phyloP scores from a whole-genome alignment of 2,329 filamentous ascomycete genomes.

The Colletotrichum chrysophilum region DNA sequence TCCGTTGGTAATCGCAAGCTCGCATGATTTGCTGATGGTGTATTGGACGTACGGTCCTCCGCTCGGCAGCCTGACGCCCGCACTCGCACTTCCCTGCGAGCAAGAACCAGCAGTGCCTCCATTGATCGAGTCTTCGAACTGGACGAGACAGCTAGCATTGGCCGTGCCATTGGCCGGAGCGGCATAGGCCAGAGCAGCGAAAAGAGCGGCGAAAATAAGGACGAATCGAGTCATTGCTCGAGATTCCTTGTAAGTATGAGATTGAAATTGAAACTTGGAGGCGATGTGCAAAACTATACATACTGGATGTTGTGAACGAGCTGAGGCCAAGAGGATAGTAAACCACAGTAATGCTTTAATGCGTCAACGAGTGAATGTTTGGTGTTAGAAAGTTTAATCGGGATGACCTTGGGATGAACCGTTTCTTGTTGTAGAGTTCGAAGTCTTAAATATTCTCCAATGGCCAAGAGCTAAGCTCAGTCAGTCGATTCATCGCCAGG shows the following conservation, averaged over 20 bases:
- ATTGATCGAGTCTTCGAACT: background rate
- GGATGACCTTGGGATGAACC: background rate
- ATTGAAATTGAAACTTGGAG: background rate
- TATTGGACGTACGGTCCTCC: background rate
- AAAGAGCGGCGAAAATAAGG: background rate
- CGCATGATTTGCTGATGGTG: background rate
- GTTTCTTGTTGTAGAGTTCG: background rate
- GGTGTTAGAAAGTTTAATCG: rapidly evolving
- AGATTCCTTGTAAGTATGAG: rapidly evolving
- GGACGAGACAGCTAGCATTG: background rate
- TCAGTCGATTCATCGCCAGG: background rate
- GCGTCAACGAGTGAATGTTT: background rate
- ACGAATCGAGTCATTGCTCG: background rate
- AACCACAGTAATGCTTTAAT: rapidly evolving
- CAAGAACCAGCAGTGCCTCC: background rate
- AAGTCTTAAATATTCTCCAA: background rate
- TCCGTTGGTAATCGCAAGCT: background rate
- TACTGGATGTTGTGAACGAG: background rate
- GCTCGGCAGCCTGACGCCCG: background rate
- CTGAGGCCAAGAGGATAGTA: background rate
- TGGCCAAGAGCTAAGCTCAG: background rate
- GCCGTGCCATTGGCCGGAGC: background rate
- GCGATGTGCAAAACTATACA: rapidly evolving
- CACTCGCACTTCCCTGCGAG: background rate
- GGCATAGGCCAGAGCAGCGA: background rate